These are phyloP conservation scores for Leccinum variicolor DNA, from an alignment of 768 basidiomycete genomes.

Conservation along the genomic window DNA sequence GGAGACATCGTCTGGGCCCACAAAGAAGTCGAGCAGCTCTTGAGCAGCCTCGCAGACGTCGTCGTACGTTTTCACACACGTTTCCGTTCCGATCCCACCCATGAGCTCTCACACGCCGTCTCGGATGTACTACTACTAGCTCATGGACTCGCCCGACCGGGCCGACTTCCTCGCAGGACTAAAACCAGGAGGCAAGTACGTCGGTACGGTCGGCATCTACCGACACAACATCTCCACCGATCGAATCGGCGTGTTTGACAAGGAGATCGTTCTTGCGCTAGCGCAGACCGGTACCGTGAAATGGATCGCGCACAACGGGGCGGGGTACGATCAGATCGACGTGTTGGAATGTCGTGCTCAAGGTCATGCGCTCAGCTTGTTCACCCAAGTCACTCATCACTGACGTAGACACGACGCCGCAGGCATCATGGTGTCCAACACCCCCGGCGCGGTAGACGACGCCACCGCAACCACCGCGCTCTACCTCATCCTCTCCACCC, in stretches of 20 bases:
- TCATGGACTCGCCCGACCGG: conserved; percentile 57
- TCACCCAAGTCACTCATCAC: background rate
- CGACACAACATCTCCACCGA: conserved; percentile 66
- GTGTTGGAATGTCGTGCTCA: conserved; percentile 66
- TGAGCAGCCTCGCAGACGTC: conserved; percentile 68
- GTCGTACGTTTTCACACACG: conserved; percentile 49
- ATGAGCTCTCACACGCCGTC: background rate
- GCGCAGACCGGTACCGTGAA: conserved; percentile 53
- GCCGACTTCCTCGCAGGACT: conserved; percentile 67
- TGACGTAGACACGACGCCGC: background rate
- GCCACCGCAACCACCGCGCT: conserved; percentile 88
- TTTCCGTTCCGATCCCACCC: background rate
- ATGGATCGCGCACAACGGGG: conserved; percentile 92
- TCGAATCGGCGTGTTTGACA: conserved; percentile 74
- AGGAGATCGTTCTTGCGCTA: conserved; percentile 67
- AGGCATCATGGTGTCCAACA: conserved; percentile 76
- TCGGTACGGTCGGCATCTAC: conserved; percentile 71
- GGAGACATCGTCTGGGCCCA: conserved; percentile 80
- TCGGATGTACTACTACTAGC: conserved; percentile 28
- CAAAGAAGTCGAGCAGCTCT: conserved; percentile 62
- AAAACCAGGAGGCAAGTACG: conserved; percentile 67
- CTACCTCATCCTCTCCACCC: conserved; percentile 74
- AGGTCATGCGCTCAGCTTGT: conserved; percentile 38
- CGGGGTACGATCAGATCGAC: conserved; percentile 85
- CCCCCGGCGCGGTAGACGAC: conserved; percentile 86